Evolutionary conservation across 148 eudicot species (phyloP).

Genomic region (Cornus suecica): DNA sequence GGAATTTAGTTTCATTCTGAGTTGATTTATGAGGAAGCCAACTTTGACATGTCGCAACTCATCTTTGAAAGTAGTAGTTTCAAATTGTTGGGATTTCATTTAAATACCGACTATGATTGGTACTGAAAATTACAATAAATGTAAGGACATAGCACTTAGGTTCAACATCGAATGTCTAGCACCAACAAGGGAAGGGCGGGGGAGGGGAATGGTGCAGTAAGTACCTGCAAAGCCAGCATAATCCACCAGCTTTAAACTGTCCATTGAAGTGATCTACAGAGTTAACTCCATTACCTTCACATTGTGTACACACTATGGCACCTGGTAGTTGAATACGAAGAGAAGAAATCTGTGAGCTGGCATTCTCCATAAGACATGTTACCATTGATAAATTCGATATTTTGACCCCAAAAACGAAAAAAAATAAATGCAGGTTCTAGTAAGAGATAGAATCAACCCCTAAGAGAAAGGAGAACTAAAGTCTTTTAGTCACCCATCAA

Average conservation of each 20-base stretch:
- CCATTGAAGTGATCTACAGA: conserved; percentile 47
- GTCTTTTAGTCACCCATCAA: not conserved
- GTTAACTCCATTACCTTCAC: conserved; percentile 48
- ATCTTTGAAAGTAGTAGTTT: not conserved
- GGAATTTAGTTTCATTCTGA: not conserved
- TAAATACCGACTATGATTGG: not conserved
- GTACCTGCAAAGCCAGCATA: conserved; percentile 44
- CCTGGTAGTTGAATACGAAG: conserved; percentile 22
- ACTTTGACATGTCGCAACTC: not conserved
- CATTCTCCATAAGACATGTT: not conserved
- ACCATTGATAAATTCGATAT: not conserved
- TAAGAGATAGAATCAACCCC: no score
- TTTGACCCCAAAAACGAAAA: not conserved
- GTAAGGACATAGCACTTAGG: not conserved
- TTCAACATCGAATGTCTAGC: not conserved
- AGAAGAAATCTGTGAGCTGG: not conserved
- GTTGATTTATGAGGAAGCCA: not conserved
- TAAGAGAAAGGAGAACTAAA: not conserved
- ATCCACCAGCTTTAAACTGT: conserved; percentile 44
- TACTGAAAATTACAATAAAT: not conserved
- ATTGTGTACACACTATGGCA: conserved; percentile 30
- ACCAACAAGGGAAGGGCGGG: not conserved
- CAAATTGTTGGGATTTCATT: not conserved
- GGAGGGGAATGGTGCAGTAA: not conserved
- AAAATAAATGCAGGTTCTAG: no score